These are phyloP conservation scores for Fusarium clavum DNA, from an alignment of 2,329 filamentous ascomycete genomes.

Conservation along the genomic window DNA sequence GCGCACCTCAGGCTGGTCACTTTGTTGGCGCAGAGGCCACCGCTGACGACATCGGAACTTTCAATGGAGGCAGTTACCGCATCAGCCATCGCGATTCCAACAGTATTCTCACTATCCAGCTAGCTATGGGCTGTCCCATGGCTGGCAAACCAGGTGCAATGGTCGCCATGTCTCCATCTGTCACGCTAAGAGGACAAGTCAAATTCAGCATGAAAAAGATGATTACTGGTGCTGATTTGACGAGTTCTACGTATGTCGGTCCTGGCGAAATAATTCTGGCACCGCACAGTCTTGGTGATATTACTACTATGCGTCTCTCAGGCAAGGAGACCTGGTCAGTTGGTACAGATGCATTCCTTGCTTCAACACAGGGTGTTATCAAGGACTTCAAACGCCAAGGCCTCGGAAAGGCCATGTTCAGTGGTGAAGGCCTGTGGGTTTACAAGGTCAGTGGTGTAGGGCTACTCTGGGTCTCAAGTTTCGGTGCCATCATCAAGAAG, in stretches of 20 bases:
- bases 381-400: conserved; percentile 90
- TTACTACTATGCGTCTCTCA: conserved; percentile 80
- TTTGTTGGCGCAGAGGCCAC: conserved; percentile 72
- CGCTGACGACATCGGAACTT: conserved; percentile 90
- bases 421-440: conserved; percentile 90
- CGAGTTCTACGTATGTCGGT: conserved; percentile 83
- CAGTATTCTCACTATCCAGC: conserved; percentile 86
- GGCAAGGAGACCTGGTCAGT: conserved; percentile 85
- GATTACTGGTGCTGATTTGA: conserved; percentile 83
- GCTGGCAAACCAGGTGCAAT: conserved; percentile 85
- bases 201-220: conserved; percentile 94
- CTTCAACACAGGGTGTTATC: conserved; percentile 85
- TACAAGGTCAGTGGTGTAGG: conserved; percentile 87
- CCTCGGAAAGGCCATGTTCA: conserved; percentile 91
- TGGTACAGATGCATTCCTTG: conserved; percentile 87
- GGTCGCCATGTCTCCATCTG: conserved; percentile 93
- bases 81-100: conserved; percentile 94
- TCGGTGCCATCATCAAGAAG: conserved; percentile 95
- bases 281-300: conserved; percentile 83
- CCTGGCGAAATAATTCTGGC: conserved; percentile 91
- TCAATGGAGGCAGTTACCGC: conserved; percentile 94
- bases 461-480: conserved; percentile 89
- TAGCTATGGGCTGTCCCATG: conserved; percentile 89
- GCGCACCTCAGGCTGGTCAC: conserved; percentile 60
- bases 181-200: conserved; percentile 83